Percentiles rank a stretch among this genome's conserved stretches.
phyloP scores from a whole-genome alignment of 331 rosid species.

The Quercus lobata region DNA sequence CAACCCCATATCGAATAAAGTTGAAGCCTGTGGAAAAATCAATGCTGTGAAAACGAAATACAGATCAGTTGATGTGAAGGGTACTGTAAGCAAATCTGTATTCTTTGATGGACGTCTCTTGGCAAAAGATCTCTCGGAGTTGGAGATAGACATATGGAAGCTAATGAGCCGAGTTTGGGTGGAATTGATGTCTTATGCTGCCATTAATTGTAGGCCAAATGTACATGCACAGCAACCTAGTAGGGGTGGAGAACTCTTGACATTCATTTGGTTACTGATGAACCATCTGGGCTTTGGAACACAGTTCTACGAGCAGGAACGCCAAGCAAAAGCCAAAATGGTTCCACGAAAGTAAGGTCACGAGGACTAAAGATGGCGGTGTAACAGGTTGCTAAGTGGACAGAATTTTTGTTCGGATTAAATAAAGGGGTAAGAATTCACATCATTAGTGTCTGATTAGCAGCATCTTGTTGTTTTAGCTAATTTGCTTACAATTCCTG shows the following conservation, averaged over 20 bases:
- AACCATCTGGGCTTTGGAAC: constrained; percentile 27
- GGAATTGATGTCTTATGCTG: constrained; percentile 23
- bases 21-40: neutral
- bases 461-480: too few relatives aligned
- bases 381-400: too few relatives aligned
- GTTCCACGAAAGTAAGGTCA: too few relatives aligned
- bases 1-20: neutral
- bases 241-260: constrained; percentile 29
- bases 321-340: too few relatives aligned
- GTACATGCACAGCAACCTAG: constrained; percentile 29
- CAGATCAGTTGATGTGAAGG: constrained; percentile 17
- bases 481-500: too few relatives aligned
- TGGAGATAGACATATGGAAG: neutral
- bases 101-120: constrained; percentile 9
- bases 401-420: too few relatives aligned
- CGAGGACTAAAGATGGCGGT: too few relatives aligned
- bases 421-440: too few relatives aligned
- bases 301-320: neutral
- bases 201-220: constrained; percentile 20
- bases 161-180: constrained; percentile 31
- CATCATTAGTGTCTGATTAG: too few relatives aligned
- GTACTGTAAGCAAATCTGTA: constrained; percentile 20
- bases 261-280: constrained; percentile 30
- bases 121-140: neutral
- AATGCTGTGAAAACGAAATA: neutral